A percentile compares a stretch with the other conserved stretches of the same genome.
phyloP scores from a whole-genome alignment of 345 rosid genomes.

The Luvunga scandens region DNA sequence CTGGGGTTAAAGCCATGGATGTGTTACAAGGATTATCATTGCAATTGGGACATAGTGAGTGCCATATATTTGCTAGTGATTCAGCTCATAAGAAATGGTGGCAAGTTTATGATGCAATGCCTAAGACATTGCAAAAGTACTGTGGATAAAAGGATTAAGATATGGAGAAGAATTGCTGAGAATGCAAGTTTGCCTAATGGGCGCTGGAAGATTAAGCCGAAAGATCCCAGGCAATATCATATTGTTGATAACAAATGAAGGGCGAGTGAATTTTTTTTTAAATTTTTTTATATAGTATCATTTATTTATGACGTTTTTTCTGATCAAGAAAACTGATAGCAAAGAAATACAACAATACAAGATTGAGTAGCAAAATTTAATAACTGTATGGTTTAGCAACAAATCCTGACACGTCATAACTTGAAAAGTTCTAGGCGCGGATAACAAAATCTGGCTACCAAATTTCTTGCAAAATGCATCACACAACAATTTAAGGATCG shows the following conservation, averaged over 20 bases:
- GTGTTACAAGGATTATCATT: conserved; percentile 86
- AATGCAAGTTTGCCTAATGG: conserved; percentile 37
- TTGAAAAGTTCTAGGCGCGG: not conserved
- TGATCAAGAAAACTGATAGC: not conserved
- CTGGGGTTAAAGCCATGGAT: conserved; percentile 90
- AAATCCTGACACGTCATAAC: not conserved
- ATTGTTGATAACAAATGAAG: conserved; percentile 12
- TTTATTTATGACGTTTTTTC: too few relatives aligned
- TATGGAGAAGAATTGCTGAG: conserved; percentile 55
- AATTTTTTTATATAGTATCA: too few relatives aligned
- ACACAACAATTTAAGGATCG: not conserved
- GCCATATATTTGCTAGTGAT: conserved; percentile 61
- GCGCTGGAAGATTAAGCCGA: conserved; percentile 64
- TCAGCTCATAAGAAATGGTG: conserved; percentile 64
- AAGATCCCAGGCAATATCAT: conserved; percentile 50
- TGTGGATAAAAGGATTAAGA: conserved; percentile 60
- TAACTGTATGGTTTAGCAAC: not conserved
- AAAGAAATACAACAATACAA: too few relatives aligned
- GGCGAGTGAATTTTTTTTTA: not conserved
- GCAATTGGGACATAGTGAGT: conserved; percentile 66
- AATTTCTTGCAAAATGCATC: not conserved
- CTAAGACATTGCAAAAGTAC: conserved; percentile 41
- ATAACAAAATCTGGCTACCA: not conserved
- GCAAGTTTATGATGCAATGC: conserved; percentile 64
- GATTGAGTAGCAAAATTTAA: not conserved